phyloP scores from a whole-genome alignment of 1,284 basidiomycete genomes.

The Cystobasidium sp. region DNA sequence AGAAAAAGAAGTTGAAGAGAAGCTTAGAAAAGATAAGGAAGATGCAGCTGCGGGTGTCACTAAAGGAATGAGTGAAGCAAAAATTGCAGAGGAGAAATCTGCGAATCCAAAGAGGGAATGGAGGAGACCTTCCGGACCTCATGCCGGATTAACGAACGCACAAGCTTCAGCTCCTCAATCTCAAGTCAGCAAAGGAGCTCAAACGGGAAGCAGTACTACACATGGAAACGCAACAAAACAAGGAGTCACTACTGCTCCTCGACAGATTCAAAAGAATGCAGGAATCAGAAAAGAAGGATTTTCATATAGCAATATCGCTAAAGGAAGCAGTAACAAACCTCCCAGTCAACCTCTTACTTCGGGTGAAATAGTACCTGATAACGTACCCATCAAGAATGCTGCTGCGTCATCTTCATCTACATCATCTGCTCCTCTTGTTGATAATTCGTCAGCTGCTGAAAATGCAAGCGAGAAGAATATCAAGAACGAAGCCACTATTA shows the following conservation, averaged over 20 bases:
- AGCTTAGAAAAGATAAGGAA: constrained; percentile 34
- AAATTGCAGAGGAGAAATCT: constrained; percentile 41
- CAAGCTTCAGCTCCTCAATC: constrained; percentile 29
- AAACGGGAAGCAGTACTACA: constrained; percentile 5
- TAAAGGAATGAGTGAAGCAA: constrained; percentile 28
- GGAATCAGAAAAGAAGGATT: constrained; percentile 42
- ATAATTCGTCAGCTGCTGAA: constrained; percentile 4
- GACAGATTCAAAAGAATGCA: constrained; percentile 30
- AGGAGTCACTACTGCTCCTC: constrained; percentile 13
- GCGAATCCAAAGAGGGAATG: constrained; percentile 38
- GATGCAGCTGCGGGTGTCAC: constrained; percentile 17
- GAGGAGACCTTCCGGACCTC: constrained; percentile 32
- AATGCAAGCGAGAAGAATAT: neutral
- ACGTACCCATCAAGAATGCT: constrained; percentile 22
- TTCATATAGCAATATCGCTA: constrained; percentile 38
- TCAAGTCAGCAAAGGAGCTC: constrained; percentile 13
- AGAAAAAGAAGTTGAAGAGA: constrained; percentile 43
- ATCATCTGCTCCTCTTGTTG: constrained; percentile 2
- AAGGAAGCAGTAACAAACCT: constrained; percentile 21
- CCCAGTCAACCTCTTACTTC: constrained; percentile 13
- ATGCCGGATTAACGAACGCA: constrained; percentile 33
- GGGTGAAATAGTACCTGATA: constrained; percentile 24
- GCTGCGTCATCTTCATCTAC: neutral
- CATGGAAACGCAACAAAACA: constrained; percentile 16
- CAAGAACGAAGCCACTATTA: constrained; percentile 7